Evolutionary conservation across 768 basidiomycete species (phyloP), one percentile per base, ranked within the genome.

Genomic region (Leucocoprinus sp.): DNA sequence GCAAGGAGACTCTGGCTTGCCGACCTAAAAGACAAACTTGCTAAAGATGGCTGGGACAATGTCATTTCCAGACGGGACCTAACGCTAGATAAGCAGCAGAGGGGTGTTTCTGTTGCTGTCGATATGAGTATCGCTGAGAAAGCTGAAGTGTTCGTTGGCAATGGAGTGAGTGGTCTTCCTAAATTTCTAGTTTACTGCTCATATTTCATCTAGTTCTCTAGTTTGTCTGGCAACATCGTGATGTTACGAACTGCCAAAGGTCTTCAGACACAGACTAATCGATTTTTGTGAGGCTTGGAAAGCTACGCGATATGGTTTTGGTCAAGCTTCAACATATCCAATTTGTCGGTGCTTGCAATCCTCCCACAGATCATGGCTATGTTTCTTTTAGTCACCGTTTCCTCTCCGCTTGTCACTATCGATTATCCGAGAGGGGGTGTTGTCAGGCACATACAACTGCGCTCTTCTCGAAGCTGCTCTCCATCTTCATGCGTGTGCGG

Each of bases 61-160:
- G 57, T 78, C 8, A 73, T 67, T 11, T 42, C 48, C 2, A 57
- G 61, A 41, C 48, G 60, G 5, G 70, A 72, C 26, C 37, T 67
- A n/a, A 50, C 50, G 34, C 56, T 80, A 19, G 73, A 70, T 46
- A 49, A 60, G 27, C 70, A 68, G 38, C 76, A 80, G 54, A 57
- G 53, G 11, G 58, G 72, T 11, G 73, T 79, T 2, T 64, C 61
- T 19, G 71, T 70, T 56, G 76, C 75, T 1, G 68, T 79, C 28
- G 78, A 80, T 55, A 80, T 81, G 78, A 74, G 69, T 8, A 67
- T 81, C 19, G 79, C 74, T 1, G 68, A 74, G 54, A 61, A 64
- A 38, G 76, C 76, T 1, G 74, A 80, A 52, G 72, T 78, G 33
- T 80, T 79, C 54, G 60, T 80, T 5, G 79, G 78, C 0, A 81